phyloP scores from a whole-genome alignment of 352 stramenopile species.

The Albugo laibachii region DNA sequence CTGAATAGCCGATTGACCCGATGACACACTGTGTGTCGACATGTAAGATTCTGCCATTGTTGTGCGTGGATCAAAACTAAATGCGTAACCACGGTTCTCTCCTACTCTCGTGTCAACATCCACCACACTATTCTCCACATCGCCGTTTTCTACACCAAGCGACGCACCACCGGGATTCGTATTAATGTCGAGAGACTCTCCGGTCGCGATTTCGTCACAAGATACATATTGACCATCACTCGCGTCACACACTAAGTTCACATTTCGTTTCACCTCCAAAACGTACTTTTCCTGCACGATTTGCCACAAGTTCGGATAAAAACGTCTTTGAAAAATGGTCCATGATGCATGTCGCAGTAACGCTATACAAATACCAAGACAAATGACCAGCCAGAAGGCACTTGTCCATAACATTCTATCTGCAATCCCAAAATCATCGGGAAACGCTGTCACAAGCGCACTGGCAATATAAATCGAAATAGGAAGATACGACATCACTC shows the following conservation, averaged over 20 bases:
- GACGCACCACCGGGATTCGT: no score
- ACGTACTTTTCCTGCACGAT: slow-evolving; percentile 65
- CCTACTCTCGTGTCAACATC: not conserved
- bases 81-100: slow-evolving; percentile 38
- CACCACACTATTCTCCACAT: not conserved
- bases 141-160: no score
- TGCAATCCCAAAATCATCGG: slow-evolving; percentile 48
- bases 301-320: slow-evolving; percentile 58
- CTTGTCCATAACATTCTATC: slow-evolving; percentile 42
- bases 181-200: no score
- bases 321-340: slow-evolving; percentile 47
- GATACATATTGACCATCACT: no score
- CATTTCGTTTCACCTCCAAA: slow-evolving; percentile 5
- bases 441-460: slow-evolving; percentile 37
- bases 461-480: slow-evolving; percentile 37
- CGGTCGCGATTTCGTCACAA: no score
- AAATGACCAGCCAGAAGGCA: slow-evolving; percentile 54
- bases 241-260: not conserved
- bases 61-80: slow-evolving; percentile 64
- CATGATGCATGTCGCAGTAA: slow-evolving; percentile 50
- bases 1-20: slow-evolving; percentile 29
- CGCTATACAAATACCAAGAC: slow-evolving; percentile 24
- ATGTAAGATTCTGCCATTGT: slow-evolving; percentile 67
- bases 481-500: slow-evolving; percentile 44
- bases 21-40: slow-evolving; percentile 34